Evolutionary conservation across 305 asterid genomes (phyloP).

Genomic region (Ilex paraguariensis): DNA sequence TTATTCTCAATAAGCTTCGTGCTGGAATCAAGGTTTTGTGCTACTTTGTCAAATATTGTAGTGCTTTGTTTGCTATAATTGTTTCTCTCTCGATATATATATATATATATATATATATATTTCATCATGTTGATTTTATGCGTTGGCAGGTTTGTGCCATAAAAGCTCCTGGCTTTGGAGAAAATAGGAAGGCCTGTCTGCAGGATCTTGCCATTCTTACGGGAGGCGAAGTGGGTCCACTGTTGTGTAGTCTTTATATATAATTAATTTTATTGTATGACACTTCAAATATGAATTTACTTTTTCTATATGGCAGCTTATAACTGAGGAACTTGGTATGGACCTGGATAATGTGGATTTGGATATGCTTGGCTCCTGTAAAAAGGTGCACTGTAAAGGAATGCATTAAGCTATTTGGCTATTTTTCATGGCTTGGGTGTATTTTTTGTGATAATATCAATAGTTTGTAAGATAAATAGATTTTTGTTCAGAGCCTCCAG

Average conservation of each 20-base stretch:
- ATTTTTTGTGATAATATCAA: too few species aligned
- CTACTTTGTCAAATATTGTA: not conserved
- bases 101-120: too few species aligned
- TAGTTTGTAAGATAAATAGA: too few species aligned
- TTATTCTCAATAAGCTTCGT: constrained; percentile 73
- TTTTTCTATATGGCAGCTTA: constrained; percentile 14
- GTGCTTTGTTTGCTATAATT: not conserved
- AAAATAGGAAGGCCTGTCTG: constrained; percentile 61
- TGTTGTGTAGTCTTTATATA: not conserved
- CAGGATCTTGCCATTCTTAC: constrained; percentile 78
- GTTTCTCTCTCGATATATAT: not conserved
- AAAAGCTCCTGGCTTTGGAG: constrained; percentile 88
- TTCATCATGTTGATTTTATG: not conserved
- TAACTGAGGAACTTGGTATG: constrained; percentile 83
- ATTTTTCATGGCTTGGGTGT: too few species aligned
- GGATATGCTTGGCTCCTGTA: constrained; percentile 73
- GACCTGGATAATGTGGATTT: constrained; percentile 60
- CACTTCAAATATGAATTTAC: not conserved
- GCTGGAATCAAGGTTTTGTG: constrained; percentile 64
- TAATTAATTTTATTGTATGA: not conserved
- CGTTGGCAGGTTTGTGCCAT: constrained; percentile 69
- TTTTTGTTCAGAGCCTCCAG: too few species aligned
- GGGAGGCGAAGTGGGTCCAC: constrained; percentile 46
- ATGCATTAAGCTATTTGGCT: too few species aligned
- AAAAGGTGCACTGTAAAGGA: constrained; percentile 35